Conservation (phyloP, 2,329 filamentous ascomycete genomes). For the Knufia fluminis region DNA sequence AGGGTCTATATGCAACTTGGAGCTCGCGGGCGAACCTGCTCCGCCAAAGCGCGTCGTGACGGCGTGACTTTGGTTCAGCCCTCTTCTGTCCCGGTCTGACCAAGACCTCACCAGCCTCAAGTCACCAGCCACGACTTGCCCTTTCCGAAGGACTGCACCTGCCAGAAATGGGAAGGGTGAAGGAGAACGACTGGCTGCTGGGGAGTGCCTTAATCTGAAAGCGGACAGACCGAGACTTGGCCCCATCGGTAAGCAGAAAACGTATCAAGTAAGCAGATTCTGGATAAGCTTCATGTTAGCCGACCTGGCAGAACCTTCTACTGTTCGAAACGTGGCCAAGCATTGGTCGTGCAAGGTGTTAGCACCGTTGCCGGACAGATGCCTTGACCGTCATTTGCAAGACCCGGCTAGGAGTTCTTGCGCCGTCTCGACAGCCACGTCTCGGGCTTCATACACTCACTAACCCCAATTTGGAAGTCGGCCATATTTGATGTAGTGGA, state of each 20-base stretch:
- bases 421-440: neutral
- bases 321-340: neutral
- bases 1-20: too few species aligned
- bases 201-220: neutral
- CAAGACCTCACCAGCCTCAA: neutral
- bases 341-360: neutral
- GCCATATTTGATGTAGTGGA: neutral
- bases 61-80: neutral
- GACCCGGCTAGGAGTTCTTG: neutral
- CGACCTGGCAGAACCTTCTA: neutral
- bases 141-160: neutral
- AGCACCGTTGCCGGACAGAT: neutral
- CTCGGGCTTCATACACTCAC: neutral
- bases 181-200: neutral
- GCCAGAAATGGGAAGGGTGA: neutral
- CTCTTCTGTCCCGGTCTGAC: neutral
- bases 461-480: neutral
- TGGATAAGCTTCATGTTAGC: neutral
- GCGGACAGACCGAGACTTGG: neutral
- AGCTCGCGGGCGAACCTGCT: neutral
- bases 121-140: neutral
- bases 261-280: constrained; percentile 6
- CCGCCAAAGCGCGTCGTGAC: neutral
- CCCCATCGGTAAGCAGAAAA: constrained; percentile 15
- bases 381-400: constrained; percentile 1